Evolutionary conservation across 2,329 filamentous ascomycete genomes (phyloP), one percentile per base, ranked within the genome.

Genomic region (Xenoacremonium recifei): DNA sequence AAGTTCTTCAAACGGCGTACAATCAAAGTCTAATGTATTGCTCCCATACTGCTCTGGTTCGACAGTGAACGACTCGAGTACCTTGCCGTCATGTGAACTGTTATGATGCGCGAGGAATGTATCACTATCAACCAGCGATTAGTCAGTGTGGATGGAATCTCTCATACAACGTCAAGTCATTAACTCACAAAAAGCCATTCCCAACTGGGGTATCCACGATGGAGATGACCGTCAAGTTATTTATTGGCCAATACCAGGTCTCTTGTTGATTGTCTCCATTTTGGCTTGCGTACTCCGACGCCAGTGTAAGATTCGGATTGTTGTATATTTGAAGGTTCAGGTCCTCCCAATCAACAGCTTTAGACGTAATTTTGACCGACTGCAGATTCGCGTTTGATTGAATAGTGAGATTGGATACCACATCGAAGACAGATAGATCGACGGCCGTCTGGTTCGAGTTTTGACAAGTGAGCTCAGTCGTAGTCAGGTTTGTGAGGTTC

Each of bases 191-290:
- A 23, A 51, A 51, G 15, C 15, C 39, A 17, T 44, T 49, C 9
- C 35, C 35, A 6, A 51, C 15, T 11, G 39, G 39, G 29, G 35
- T 38, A 6, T 36, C 31, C 1, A 11, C 6, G 6, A 51, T 47
- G 3, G n/a, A 34, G 35, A 49, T 49, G 6, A 15, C 29, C 10
- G 31, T 20, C 9, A 51, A 41, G 16, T 49, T 39, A 10, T 35
- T 35, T 16, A 42, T 34, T 0, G 49, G 49, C 49, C 49, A 51
- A 30, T 49, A 49, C 47, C 49, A 51, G 6, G 49, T 36, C 23
- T 27, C 23, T 16, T 19, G 32, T 6, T 51, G 44, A 15, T 21
- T 37, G 7, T 39, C 37, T 3, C 36, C 23, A 20, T 39, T 40
- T 0, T 33, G 35, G 6, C 42, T 34, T 3, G 37, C 39, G n/a